phyloP scores from a whole-genome alignment of 2,329 filamentous ascomycete genomes.

The Microsporum audouinii region DNA sequence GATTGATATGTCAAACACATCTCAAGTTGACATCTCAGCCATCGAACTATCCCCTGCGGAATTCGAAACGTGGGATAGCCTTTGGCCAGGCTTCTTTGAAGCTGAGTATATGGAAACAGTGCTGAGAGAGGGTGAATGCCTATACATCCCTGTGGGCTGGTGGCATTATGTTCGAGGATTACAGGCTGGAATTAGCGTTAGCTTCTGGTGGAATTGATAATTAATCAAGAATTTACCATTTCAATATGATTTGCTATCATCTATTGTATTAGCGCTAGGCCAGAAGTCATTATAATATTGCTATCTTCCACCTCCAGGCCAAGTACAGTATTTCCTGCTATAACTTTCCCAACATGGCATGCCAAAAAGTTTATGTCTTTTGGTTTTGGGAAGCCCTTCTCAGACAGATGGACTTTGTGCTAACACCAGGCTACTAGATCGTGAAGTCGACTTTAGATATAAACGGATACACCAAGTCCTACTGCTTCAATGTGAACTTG shows the following conservation, averaged over 20 bases:
- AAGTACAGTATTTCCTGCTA: too few species aligned
- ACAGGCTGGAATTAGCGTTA: slow-evolving; percentile 82
- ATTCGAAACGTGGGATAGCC: slow-evolving; percentile 31
- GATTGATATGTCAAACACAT: slow-evolving; percentile 90
- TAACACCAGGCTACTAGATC: too few species aligned
- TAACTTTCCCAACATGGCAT: too few species aligned
- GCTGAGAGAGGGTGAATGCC: slow-evolving; percentile 65
- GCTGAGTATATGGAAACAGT: slow-evolving; percentile 63
- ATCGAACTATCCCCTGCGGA: slow-evolving; percentile 45
- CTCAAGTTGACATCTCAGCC: slow-evolving; percentile 60
- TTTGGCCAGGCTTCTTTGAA: slow-evolving; percentile 46
- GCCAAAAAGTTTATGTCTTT: too few species aligned
- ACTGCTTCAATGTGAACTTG: too few species aligned
- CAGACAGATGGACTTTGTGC: too few species aligned
- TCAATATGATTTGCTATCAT: background rate
- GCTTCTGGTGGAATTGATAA: slow-evolving; percentile 81
- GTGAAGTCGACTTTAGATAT: too few species aligned
- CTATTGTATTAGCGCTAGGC: background rate
- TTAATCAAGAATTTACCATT: background rate
- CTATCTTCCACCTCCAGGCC: too few species aligned
- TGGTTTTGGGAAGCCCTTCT: too few species aligned
- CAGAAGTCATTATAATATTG: too few species aligned
- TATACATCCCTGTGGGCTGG: slow-evolving; percentile 91
- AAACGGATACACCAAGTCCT: too few species aligned
- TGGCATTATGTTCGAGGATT: slow-evolving; percentile 93